Percentiles rank a stretch among this genome's conserved stretches.
phyloP scores from a whole-genome alignment of 2,329 filamentous ascomycete species.

The Aspergillus proliferans region DNA sequence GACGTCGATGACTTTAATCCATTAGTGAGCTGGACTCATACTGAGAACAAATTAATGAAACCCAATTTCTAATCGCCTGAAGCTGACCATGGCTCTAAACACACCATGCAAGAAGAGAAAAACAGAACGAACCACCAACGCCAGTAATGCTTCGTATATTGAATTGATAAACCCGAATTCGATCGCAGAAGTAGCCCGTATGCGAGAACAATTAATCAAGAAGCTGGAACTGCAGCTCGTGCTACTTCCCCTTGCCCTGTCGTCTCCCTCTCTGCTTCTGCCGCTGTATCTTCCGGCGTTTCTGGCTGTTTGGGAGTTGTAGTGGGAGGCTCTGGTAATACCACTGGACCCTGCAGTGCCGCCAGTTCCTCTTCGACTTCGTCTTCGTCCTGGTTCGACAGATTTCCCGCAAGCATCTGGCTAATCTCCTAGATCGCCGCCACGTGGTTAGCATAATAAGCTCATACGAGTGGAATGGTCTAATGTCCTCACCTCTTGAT shows the following conservation, averaged over 20 bases:
- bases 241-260: slow-evolving; percentile 25
- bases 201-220: slow-evolving; percentile 2
- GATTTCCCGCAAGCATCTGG: slow-evolving; percentile 79
- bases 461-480: background rate
- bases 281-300: slow-evolving; percentile 19
- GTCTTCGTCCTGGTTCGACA: slow-evolving; percentile 93
- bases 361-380: slow-evolving; percentile 95
- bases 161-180: background rate
- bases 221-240: slow-evolving; percentile 7
- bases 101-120: background rate
- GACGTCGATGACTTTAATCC: background rate
- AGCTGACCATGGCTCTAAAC: background rate
- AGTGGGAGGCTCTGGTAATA: slow-evolving; percentile 36
- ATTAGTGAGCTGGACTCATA: slow-evolving; percentile 5
- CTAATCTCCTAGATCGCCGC: slow-evolving; percentile 65
- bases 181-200: background rate
- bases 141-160: slow-evolving; percentile 17
- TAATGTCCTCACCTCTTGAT: slow-evolving; percentile 64
- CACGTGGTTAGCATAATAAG: slow-evolving; percentile 3
- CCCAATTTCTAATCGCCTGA: slow-evolving; percentile 1
- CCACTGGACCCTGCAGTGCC: slow-evolving; percentile 48
- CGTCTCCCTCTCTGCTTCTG: slow-evolving; percentile 19
- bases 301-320: slow-evolving; percentile 13
- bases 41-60: slow-evolving; percentile 4
- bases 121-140: slow-evolving; percentile 14